phyloP scores from a whole-genome alignment of 129 eudicot genomes.

The Arctium lappa region DNA sequence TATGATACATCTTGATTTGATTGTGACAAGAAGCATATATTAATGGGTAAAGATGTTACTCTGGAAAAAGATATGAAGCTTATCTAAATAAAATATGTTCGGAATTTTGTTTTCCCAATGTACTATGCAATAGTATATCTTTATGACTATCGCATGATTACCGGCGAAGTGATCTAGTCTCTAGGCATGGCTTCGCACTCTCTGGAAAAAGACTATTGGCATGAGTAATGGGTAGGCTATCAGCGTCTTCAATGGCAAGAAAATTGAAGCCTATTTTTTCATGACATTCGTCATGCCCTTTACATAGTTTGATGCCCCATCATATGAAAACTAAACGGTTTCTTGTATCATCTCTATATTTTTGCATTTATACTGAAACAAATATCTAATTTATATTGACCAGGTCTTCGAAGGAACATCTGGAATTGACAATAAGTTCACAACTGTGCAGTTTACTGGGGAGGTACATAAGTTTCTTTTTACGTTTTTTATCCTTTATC shows the following conservation, averaged over 20 bases:
- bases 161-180: not conserved
- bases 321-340: not conserved
- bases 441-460: constrained; percentile 96
- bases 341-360: not conserved
- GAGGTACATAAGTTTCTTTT: constrained; percentile 53
- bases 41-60: not conserved
- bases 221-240: not conserved
- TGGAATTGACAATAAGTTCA: constrained; percentile 94
- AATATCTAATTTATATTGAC: constrained; percentile 13
- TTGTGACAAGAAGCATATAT: not conserved
- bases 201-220: not conserved
- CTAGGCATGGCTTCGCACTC: not conserved
- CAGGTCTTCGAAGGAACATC: constrained; percentile 99
- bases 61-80: not conserved
- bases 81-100: not conserved
- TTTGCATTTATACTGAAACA: not conserved
- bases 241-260: not conserved
- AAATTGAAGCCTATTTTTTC: not conserved
- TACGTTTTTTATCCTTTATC: not conserved
- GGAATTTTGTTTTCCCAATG: not conserved
- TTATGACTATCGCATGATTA: not conserved
- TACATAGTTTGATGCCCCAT: not conserved
- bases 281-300: not conserved
- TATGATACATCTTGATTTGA: not conserved
- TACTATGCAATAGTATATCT: not conserved